These are phyloP conservation scores for Begonia peltatifolia DNA, from an alignment of 306 rosid species.

Conservation along the genomic window DNA sequence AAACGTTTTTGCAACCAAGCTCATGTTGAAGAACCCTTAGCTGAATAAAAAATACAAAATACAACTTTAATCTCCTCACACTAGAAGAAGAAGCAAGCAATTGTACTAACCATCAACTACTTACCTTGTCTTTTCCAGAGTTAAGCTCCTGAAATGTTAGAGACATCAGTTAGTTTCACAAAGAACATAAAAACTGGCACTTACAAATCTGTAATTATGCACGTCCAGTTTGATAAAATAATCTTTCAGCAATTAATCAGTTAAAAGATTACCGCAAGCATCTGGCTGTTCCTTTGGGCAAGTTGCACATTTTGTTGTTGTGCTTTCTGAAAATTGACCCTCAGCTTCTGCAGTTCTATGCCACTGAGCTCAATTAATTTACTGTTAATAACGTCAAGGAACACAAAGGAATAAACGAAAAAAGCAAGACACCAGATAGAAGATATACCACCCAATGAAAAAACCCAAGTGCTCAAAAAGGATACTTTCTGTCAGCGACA, in stretches of 20 bases:
- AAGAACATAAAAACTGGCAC: background rate
- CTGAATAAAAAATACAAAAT: conserved; percentile 27
- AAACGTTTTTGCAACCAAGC: conserved; percentile 57
- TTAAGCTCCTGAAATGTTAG: conserved; percentile 55
- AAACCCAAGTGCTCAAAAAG: conserved; percentile 14
- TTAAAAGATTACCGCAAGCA: conserved; percentile 39
- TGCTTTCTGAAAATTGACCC: conserved; percentile 39
- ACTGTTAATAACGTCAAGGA: conserved; percentile 31
- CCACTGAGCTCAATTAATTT: conserved; percentile 34
- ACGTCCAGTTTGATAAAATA: conserved; percentile 1
- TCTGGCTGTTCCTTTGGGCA: conserved; percentile 52
- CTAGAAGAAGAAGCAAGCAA: background rate
- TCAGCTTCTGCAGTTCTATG: conserved; percentile 41
- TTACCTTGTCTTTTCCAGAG: conserved; percentile 60
- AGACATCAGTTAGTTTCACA: conserved; percentile 4
- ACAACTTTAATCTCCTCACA: background rate
- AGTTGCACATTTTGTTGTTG: conserved; percentile 63
- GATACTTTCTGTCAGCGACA: conserved; percentile 61
- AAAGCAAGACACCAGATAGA: conserved; percentile 1
- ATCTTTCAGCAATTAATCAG: background rate
- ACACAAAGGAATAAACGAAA: conserved; percentile 7
- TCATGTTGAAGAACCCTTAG: conserved; percentile 52
- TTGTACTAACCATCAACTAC: conserved; percentile 10
- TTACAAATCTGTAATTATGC: background rate
- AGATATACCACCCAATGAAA: conserved; percentile 1